Percentiles rank a stretch among this genome's conserved stretches.
These are phyloP conservation scores for Fistulinella prunicolor DNA, from an alignment of 768 basidiomycete genomes.

Conservation along the genomic window DNA sequence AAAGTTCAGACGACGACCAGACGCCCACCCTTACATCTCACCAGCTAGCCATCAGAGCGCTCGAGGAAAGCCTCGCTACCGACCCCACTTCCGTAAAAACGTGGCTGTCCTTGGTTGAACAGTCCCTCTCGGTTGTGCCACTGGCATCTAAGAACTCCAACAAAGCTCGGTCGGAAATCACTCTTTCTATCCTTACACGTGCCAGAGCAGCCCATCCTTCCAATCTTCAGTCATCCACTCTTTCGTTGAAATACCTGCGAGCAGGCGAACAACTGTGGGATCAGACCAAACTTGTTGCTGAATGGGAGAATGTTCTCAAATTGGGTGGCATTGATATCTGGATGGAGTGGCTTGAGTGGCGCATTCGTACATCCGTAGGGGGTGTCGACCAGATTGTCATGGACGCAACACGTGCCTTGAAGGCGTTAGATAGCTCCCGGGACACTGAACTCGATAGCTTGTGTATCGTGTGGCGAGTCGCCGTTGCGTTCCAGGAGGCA, in stretches of 20 bases:
- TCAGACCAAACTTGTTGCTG: conserved; percentile 47
- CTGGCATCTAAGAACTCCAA: conserved; percentile 63
- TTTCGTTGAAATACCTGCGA: conserved; percentile 64
- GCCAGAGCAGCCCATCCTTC: conserved; percentile 55
- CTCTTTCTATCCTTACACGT: conserved; percentile 62
- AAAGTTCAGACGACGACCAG: conserved; percentile 36
- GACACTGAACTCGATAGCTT: conserved; percentile 53
- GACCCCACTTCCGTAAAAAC: conserved; percentile 51
- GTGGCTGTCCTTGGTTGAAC: conserved; percentile 65
- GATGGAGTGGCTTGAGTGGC: conserved; percentile 83
- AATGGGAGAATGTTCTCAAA: conserved; percentile 68
- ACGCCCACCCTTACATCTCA: conserved; percentile 44
- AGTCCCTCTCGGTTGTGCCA: conserved; percentile 62
- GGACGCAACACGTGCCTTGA: conserved; percentile 48
- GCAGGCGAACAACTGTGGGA: conserved; percentile 75
- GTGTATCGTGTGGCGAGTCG: conserved; percentile 69
- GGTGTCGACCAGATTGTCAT: conserved; percentile 54
- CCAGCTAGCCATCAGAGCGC: conserved; percentile 53
- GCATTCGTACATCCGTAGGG: conserved; percentile 45
- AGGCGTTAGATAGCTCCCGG: conserved; percentile 38
- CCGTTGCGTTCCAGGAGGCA: conserved; percentile 59
- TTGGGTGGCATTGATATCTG: conserved; percentile 56
- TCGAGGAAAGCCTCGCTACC: conserved; percentile 52
- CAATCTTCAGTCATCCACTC: conserved; percentile 45
- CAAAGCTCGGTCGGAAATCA: conserved; percentile 67